Base-by-base conservation (phyloP, 2,329 filamentous ascomycete species). In the Endocalyx cinctus region DNA sequence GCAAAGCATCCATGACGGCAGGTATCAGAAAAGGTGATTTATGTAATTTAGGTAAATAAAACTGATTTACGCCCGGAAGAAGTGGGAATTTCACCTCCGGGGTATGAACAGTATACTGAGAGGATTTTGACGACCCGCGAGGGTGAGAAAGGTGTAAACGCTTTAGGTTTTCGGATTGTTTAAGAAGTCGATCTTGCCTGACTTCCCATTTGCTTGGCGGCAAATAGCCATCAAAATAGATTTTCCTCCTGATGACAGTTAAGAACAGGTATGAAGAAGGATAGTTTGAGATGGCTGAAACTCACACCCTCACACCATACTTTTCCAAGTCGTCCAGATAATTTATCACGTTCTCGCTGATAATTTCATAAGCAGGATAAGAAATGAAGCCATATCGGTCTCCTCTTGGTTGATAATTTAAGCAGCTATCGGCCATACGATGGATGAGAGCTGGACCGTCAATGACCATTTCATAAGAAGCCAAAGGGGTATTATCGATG, bases 221-320 rank as follows among this genome's bases (percentile, higher is more conserved):
- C 1, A 97, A 69, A 35, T 77, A 81, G 11, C 88, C 88, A 57
- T 97, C 90, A 49, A 97, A 96, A 55, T 83, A 88, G 33, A 96
- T 84, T 29, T 71, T 77, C 37, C 75, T 63, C 45, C 80, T 85
- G 38, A n/a, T n/a, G n/a, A 38, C 19, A 25, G 34, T 28, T 32
- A 7, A 33, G 17, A n/a, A 12, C 41, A 23, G 40, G 36, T 16
- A 6, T 26, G 10, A 15, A 20, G 11, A 15, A 13, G 14, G 8
- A 13, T 32, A 39, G 31, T 26, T 40, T 34, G 17, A 31, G 50
- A 58, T 8, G n/a, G 13, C n/a, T 14, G 17, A 36, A 38, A 58
- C 63, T 60, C 67, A 90, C 86, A 92, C 70, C 28, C 61, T 61
- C 31, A 84, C 70, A 33, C 73, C 68, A 37, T 70, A 66, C 4